These are phyloP conservation scores for Malus sylvestris DNA, from an alignment of 306 rosid species.

Conservation along the genomic window DNA sequence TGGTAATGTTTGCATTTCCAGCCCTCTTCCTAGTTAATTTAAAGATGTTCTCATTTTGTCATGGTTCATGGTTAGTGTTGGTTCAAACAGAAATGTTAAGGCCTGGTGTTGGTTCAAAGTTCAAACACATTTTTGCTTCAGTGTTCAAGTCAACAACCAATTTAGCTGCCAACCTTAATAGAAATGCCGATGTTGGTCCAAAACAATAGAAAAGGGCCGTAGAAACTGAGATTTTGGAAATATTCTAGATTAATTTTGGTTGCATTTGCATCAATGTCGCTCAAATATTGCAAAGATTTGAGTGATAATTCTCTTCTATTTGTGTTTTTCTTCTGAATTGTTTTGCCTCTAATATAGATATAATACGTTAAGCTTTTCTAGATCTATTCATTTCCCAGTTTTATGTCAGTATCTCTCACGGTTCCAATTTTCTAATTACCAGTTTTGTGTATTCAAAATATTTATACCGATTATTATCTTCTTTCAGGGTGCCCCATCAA, in stretches of 20 bases:
- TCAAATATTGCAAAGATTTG: background rate
- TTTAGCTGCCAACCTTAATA: background rate
- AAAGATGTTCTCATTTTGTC: no score
- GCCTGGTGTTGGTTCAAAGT: no score
- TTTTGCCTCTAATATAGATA: background rate
- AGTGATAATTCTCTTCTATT: background rate
- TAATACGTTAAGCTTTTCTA: background rate
- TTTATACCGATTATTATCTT: constrained; percentile 24
- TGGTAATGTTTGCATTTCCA: no score
- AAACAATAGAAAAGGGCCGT: background rate
- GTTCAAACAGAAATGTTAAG: no score
- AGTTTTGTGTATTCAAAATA: constrained; percentile 2
- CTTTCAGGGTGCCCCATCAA: constrained; percentile 61
- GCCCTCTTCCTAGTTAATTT: no score
- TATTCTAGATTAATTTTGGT: background rate
- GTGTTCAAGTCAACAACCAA: no score
- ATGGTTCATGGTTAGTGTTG: no score
- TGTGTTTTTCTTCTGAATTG: background rate
- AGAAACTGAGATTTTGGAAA: background rate
- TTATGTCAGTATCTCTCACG: background rate
- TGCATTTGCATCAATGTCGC: background rate
- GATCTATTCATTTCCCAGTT: background rate
- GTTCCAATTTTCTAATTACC: background rate
- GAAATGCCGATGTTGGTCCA: background rate
- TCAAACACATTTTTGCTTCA: no score